Conservation (phyloP, 2,329 filamentous ascomycete species). For the Colletotrichum graminicola region DNA sequence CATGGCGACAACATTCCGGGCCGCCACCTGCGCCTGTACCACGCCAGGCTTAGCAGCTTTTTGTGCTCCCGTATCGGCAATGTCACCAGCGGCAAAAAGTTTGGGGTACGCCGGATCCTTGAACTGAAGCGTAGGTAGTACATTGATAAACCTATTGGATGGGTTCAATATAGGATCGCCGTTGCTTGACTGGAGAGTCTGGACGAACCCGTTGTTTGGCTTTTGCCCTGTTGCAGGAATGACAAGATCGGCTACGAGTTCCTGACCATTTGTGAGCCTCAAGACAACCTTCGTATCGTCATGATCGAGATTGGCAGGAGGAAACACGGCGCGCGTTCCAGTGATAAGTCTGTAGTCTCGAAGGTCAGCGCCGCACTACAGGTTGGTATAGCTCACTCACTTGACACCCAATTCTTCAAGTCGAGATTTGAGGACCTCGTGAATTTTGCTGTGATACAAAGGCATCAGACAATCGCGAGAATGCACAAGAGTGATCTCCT, state of each 20-base stretch:
- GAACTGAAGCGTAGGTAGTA: slow-evolving; percentile 61
- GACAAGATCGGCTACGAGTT: slow-evolving; percentile 21
- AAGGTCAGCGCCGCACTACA: neutral
- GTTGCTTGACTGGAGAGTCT: slow-evolving; percentile 8
- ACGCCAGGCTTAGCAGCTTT: slow-evolving; percentile 59
- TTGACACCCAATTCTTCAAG: slow-evolving; percentile 17
- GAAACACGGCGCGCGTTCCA: slow-evolving; percentile 8
- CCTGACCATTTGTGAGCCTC: slow-evolving; percentile 13
- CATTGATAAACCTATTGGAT: slow-evolving; percentile 48
- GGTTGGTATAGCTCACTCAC: neutral
- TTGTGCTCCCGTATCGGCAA: slow-evolving; percentile 57
- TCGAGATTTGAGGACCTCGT: slow-evolving; percentile 26
- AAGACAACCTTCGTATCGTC: neutral
- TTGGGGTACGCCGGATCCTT: slow-evolving; percentile 41
- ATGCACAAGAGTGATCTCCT: slow-evolving; percentile 61
- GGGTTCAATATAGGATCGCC: slow-evolving; percentile 4
- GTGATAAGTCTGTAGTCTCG: slow-evolving; percentile 8
- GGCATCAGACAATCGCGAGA: slow-evolving; percentile 57
- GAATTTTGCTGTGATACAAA: slow-evolving; percentile 29
- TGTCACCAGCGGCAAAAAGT: slow-evolving; percentile 66
- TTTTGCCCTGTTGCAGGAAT: slow-evolving; percentile 31
- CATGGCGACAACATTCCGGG: slow-evolving; percentile 58
- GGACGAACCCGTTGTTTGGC: slow-evolving; percentile 19
- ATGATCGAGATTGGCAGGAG: neutral
- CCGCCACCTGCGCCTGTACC: slow-evolving; percentile 58